phyloP scores from a whole-genome alignment of 768 basidiomycete species.

The Termitomyces sp. region DNA sequence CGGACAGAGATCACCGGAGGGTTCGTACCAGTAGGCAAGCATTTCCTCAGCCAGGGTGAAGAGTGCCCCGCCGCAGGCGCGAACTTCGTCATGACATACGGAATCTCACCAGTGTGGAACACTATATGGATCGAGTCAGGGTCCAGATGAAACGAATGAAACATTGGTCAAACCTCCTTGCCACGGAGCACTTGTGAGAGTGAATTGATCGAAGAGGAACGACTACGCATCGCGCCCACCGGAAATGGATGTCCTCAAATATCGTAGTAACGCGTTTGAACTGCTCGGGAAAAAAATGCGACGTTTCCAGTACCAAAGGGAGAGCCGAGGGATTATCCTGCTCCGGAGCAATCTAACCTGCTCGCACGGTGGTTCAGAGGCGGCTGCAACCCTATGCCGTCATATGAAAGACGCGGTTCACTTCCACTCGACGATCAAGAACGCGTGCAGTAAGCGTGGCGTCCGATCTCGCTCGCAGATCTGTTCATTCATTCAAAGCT shows the following conservation, averaged over 20 bases:
- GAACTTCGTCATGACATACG: constrained; percentile 17
- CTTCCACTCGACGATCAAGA: constrained; percentile 79
- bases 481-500: constrained; percentile 70
- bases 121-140: constrained; percentile 3
- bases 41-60: constrained; percentile 13
- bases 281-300: constrained; percentile 26
- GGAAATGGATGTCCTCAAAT: constrained; percentile 19
- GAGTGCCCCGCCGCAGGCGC: constrained; percentile 7
- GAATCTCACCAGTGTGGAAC: constrained; percentile 16
- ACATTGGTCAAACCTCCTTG: constrained; percentile 13
- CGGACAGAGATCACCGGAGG: neutral
- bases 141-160: neutral
- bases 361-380: constrained; percentile 99
- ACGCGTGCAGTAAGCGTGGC: constrained; percentile 73
- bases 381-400: constrained; percentile 91
- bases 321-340: constrained; percentile 30
- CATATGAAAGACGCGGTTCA: constrained; percentile 84
- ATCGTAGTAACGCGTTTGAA: constrained; percentile 18
- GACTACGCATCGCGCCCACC: constrained; percentile 16
- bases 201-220: constrained; percentile 11
- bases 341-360: constrained; percentile 43
- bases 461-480: constrained; percentile 64
- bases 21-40: constrained; percentile 14
- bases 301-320: constrained; percentile 40
- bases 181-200: constrained; percentile 9